Percentiles rank a stretch among this genome's conserved stretches.
Evolutionary conservation across 148 eudicot species (phyloP).

Genomic region (Diospyros kaki): DNA sequence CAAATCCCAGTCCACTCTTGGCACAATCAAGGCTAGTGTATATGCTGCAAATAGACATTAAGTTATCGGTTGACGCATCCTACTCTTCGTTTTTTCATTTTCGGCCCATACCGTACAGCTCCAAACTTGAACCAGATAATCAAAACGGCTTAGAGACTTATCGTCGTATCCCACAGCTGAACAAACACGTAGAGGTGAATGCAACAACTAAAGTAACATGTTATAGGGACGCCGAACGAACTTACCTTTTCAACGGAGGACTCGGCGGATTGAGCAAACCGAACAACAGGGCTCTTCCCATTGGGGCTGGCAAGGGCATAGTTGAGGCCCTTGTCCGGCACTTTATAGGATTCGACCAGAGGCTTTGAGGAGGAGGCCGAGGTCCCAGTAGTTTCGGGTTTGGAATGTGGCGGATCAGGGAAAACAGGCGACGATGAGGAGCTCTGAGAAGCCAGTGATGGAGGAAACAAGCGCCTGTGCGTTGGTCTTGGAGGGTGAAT

Average conservation of each 20-base stretch:
- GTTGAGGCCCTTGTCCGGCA: slow-evolving; percentile 13
- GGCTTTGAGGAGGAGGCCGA: slow-evolving; percentile 15
- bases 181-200: too few relatives aligned
- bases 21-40: too few relatives aligned
- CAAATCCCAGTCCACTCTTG: too few relatives aligned
- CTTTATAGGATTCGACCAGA: slow-evolving; percentile 19
- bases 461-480: slow-evolving; percentile 5
- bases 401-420: slow-evolving; percentile 15
- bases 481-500: slow-evolving; percentile 7
- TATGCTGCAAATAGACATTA: too few relatives aligned
- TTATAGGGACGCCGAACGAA: too few relatives aligned
- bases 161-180: too few relatives aligned
- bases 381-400: slow-evolving; percentile 2
- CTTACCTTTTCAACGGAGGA: slow-evolving; percentile 72
- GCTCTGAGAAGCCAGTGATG: slow-evolving; percentile 29
- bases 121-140: too few relatives aligned
- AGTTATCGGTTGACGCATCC: too few relatives aligned
- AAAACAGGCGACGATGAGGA: slow-evolving; percentile 38
- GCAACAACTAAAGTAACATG: too few relatives aligned
- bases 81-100: too few relatives aligned
- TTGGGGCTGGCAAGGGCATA: slow-evolving; percentile 24
- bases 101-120: too few relatives aligned
- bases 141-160: too few relatives aligned
- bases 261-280: slow-evolving; percentile 48
- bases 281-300: slow-evolving; percentile 28